Conservation (phyloP, 176 grass and related monocot genomes). For the Elymus sibiricus region DNA sequence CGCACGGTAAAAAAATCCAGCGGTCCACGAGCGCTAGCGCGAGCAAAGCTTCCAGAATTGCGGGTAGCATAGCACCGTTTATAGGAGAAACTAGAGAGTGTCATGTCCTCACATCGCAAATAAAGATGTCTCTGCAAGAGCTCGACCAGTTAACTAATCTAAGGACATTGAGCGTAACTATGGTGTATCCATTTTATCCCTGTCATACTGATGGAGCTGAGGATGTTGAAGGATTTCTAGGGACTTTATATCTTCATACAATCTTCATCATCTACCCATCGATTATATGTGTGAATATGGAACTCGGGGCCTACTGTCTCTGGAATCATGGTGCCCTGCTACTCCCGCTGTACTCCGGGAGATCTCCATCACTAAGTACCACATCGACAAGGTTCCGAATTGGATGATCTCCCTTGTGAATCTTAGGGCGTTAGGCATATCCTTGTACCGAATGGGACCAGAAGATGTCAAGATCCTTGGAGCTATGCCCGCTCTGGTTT, state of each 20-base stretch:
- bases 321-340: neutral
- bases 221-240: neutral
- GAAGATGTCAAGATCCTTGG: slow-evolving; percentile 27
- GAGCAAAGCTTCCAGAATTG: too few relatives aligned
- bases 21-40: too few relatives aligned
- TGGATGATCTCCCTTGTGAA: slow-evolving; percentile 9
- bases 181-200: too few relatives aligned
- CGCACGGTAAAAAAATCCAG: too few relatives aligned
- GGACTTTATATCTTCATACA: neutral
- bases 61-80: too few relatives aligned
- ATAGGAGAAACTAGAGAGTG: too few relatives aligned
- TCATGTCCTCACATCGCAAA: too few relatives aligned
- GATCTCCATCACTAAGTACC: neutral
- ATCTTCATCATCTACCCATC: neutral
- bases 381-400: neutral
- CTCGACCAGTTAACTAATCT: neutral
- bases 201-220: neutral
- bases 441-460: neutral
- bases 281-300: neutral
- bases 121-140: too few relatives aligned
- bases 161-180: neutral
- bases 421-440: neutral
- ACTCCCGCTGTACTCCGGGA: neutral
- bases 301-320: neutral
- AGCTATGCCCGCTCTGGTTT: neutral